Evolutionary conservation across 805 yeast species (phyloP).

Genomic region (Pichia nakasei): DNA sequence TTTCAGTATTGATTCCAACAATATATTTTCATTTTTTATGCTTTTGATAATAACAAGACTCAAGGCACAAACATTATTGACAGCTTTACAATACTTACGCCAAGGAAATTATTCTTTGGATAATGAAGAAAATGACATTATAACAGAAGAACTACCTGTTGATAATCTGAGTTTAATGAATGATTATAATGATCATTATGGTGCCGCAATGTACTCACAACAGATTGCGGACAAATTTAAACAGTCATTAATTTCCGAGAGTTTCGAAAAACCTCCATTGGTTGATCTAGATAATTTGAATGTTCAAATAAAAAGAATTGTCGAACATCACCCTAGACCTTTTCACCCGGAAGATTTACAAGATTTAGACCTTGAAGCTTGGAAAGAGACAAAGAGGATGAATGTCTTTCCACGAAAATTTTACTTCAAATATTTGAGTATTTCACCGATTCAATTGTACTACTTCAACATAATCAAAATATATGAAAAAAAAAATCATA

Average conservation of each 20-base stretch:
- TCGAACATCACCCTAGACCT: constrained; percentile 26
- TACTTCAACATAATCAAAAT: constrained; percentile 40
- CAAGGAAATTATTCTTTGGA: constrained; percentile 6
- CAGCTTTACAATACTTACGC: constrained; percentile 10
- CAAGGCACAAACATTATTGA: constrained; percentile 13
- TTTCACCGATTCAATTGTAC: constrained; percentile 37
- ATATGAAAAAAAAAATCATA: constrained; percentile 23
- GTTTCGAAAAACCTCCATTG: constrained; percentile 19
- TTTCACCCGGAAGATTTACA: constrained; percentile 33
- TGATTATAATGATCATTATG: neutral
- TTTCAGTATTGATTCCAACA: constrained; percentile 5
- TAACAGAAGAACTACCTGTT: neutral
- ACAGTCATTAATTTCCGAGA: constrained; percentile 7
- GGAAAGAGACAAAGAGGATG: constrained; percentile 25
- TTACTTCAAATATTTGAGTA: constrained; percentile 53
- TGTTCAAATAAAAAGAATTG: constrained; percentile 17
- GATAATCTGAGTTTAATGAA: neutral
- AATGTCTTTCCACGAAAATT: constrained; percentile 22
- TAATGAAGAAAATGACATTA: neutral
- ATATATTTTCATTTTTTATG: constrained; percentile 7
- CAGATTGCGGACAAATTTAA: neutral
- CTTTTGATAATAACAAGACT: constrained; percentile 8
- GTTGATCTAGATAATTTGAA: constrained; percentile 19
- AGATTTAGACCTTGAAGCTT: constrained; percentile 39
- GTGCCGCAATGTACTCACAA: neutral